A percentile compares a stretch with the other conserved stretches of the same genome.
phyloP scores from a whole-genome alignment of 2,329 filamentous ascomycete genomes.

The Cladosporium phlei region DNA sequence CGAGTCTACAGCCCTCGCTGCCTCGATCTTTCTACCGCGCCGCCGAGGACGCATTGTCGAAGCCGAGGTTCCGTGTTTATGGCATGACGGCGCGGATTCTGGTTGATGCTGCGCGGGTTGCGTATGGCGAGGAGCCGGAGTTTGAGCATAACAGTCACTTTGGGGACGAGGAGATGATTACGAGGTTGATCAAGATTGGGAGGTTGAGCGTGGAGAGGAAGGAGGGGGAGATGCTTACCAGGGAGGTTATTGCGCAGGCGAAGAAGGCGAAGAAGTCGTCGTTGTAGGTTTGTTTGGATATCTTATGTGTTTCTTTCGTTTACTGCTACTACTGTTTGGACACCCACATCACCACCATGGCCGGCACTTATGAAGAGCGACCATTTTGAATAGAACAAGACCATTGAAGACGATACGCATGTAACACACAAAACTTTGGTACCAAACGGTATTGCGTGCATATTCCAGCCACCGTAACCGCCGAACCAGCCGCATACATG shows the following conservation, averaged over 20 bases:
- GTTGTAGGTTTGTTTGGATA: no score
- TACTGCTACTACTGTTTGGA: no score
- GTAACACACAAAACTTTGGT: no score
- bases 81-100: constrained; percentile 91
- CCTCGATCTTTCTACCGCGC: constrained; percentile 26
- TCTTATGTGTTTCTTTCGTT: no score
- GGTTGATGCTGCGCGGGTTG: constrained; percentile 80
- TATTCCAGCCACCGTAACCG: no score
- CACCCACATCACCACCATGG: no score
- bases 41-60: constrained; percentile 24
- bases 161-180: constrained; percentile 64
- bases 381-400: no score
- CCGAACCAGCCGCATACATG: no score
- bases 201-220: constrained; percentile 49
- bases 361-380: no score
- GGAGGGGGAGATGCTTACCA: constrained; percentile 43
- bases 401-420: no score
- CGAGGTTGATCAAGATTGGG: constrained; percentile 51
- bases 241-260: constrained; percentile 33
- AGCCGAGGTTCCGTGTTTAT: constrained; percentile 69
- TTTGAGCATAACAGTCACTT: constrained; percentile 69
- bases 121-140: constrained; percentile 75
- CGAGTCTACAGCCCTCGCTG: constrained; percentile 21
- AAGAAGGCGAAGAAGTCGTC: constrained; percentile 31
- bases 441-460: no score